Percentiles rank a stretch among this genome's conserved stretches.
These are phyloP conservation scores for Apiospora koreana DNA, from an alignment of 2,329 filamentous ascomycete species.

Conservation along the genomic window DNA sequence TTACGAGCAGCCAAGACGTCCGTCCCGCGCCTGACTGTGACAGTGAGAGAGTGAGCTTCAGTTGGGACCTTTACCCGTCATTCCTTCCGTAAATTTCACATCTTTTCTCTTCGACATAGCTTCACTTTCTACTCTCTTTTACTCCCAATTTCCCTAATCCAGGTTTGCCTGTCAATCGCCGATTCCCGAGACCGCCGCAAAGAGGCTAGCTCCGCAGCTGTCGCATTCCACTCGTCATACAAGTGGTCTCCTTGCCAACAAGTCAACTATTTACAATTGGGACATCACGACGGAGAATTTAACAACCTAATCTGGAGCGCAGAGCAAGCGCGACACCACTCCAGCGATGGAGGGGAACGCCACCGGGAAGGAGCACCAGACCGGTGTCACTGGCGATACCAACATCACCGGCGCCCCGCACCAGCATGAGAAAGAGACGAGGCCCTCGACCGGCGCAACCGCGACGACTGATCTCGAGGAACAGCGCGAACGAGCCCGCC, in stretches of 20 bases:
- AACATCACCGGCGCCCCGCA: not conserved
- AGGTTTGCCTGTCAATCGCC: not conserved
- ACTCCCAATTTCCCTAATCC: not conserved
- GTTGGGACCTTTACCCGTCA: not conserved
- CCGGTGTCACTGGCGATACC: not conserved
- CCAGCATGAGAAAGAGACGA: not conserved
- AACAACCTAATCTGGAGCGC: not conserved
- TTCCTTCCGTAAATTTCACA: not conserved
- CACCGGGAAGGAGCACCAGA: not conserved
- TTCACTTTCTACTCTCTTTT: not conserved
- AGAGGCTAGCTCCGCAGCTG: not conserved
- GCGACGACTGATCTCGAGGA: constrained; percentile 34
- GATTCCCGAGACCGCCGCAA: not conserved
- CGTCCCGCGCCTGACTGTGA: not conserved
- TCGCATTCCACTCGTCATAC: not conserved
- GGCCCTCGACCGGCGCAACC: not conserved
- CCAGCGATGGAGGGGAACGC: constrained; percentile 9
- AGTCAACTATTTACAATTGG: not conserved
- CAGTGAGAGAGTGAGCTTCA: not conserved
- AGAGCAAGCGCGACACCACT: not conserved
- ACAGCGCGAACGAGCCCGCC: constrained; percentile 41
- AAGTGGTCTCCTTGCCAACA: not conserved
- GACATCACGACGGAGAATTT: not conserved
- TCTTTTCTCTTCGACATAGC: not conserved
- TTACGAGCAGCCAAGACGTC: not conserved